phyloP scores from a whole-genome alignment of 2,329 filamentous ascomycete genomes.

The Exophiala oligosperma region DNA sequence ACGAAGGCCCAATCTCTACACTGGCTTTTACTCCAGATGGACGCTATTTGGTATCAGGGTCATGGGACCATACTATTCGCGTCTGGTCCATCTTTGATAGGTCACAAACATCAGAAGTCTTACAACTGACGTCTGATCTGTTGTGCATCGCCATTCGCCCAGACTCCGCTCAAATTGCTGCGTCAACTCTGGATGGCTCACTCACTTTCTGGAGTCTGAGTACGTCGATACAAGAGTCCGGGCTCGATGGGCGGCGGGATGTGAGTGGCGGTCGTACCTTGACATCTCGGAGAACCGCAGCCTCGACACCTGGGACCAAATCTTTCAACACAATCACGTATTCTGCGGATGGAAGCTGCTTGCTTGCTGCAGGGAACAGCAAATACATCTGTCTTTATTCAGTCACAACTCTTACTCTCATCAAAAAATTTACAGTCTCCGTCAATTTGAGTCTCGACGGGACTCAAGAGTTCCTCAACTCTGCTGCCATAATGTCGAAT shows the following conservation, averaged over 20 bases:
- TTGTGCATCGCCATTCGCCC: conserved; percentile 83
- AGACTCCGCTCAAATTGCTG: conserved; percentile 85
- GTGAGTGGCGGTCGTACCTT: conserved; percentile 89
- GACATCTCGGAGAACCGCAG: conserved; percentile 84
- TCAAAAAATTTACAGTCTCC: conserved; percentile 95
- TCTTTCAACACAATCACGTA: conserved; percentile 85
- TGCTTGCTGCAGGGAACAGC: conserved; percentile 91
- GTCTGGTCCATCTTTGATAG: conserved; percentile 95
- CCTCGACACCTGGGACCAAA: conserved; percentile 87
- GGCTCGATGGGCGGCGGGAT: conserved; percentile 86
- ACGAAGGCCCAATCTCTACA: conserved; percentile 89
- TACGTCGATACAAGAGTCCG: conserved; percentile 81
- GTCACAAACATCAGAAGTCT: conserved; percentile 90
- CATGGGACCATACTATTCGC: conserved; percentile 93
- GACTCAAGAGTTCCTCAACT: conserved; percentile 96
- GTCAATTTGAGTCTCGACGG: conserved; percentile 94
- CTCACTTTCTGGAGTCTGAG: conserved; percentile 92
- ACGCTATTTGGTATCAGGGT: conserved; percentile 80
- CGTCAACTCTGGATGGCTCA: conserved; percentile 91
- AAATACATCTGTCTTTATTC: conserved; percentile 99
- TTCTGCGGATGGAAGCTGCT: conserved; percentile 86
- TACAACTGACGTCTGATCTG: conserved; percentile 90
- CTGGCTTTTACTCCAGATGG: conserved; percentile 88
- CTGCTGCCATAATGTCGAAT: conserved; percentile 84
- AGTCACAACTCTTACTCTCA: conserved; percentile 83